Percentiles rank a stretch among this genome's conserved stretches.
Evolutionary conservation across 495 filamentous ascomycete genomes (phyloP).

Genomic region (Lichina pygmaea): DNA sequence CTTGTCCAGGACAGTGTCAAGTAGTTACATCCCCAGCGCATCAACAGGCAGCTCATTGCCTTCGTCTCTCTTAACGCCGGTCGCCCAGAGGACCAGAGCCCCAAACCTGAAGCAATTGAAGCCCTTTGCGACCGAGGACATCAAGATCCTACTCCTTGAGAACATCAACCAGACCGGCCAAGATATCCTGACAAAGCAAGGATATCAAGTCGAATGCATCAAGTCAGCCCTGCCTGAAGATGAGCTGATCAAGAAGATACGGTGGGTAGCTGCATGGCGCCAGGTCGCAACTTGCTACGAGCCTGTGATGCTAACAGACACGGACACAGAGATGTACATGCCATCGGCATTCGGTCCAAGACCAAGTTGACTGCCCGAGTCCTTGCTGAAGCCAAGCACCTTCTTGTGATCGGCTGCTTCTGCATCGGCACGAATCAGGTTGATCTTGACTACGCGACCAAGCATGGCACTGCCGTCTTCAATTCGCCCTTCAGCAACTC

Average conservation of each 20-base stretch:
- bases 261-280: conserved; percentile 22
- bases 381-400: conserved; percentile 66
- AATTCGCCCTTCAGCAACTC: conserved; percentile 98
- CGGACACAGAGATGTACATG: conserved; percentile 55
- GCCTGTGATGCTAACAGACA: neutral
- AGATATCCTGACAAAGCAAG: conserved; percentile 57
- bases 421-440: conserved; percentile 99
- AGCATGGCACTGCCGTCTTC: conserved; percentile 89
- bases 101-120: conserved; percentile 44
- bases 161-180: conserved; percentile 81
- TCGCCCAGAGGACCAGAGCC: no score
- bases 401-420: conserved; percentile 93
- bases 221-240: conserved; percentile 80
- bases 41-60: no score
- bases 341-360: conserved; percentile 95
- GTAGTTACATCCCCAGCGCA: no score
- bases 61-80: no score
- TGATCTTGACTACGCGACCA: conserved; percentile 71
- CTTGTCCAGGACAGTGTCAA: no score
- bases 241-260: conserved; percentile 87
- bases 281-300: neutral
- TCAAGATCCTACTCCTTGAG: conserved; percentile 88
- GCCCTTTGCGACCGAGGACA: conserved; percentile 80
- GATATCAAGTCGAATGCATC: conserved; percentile 84
- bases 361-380: conserved; percentile 78